Base-by-base conservation (phyloP, 768 basidiomycete species). In the Lactifluus hygrophoroides region DNA sequence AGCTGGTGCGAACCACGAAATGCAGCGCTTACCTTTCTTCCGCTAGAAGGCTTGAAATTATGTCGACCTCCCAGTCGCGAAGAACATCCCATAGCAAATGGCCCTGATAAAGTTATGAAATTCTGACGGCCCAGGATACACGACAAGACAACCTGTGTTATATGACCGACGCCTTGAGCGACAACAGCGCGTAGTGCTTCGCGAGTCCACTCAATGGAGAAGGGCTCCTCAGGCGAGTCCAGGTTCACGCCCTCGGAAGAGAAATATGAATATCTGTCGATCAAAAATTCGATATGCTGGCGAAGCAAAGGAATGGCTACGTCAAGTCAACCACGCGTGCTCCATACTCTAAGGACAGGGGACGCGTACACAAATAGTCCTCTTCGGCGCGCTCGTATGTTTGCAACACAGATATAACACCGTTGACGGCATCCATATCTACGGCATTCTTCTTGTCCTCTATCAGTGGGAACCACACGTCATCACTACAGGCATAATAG, bases 331-430 rank as follows among this genome's bases (percentile, higher is more conserved):
- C 50, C 68, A 54, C 68, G 51, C 57, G 65, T 30, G 65, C 48
- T 32, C 63, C 25, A 30, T 50, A 56, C 25, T 56, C 34, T 13
- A 35, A 38, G 46, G 50, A 45, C n/a, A n/a, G 8, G 54, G 34
- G 51, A 45, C 30, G 77, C 89, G 66, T 69, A 92, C 91, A 92
- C 35, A 92, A 69, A 69, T 91, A 92, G 66, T 93, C 91, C 10
- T 68, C 71, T 65, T 86, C 86, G 21, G 91, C 90, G 35, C 77
- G 77, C 38, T 74, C 71, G 68, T 85, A 92, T 38, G 87, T 65
- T 16, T 76, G 74, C 57, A 90, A 69, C 40, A 91, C 66, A 45
- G 82, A 81, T 44, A 78, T 64, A 21, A 81, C 72, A 8, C 80
- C 82, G 46, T 77, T 73, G 17, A 71, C 67, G 2, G 78, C 78